Conservation (phyloP, 2,329 filamentous ascomycete species). For the Bipolaris sorokiniana region DNA sequence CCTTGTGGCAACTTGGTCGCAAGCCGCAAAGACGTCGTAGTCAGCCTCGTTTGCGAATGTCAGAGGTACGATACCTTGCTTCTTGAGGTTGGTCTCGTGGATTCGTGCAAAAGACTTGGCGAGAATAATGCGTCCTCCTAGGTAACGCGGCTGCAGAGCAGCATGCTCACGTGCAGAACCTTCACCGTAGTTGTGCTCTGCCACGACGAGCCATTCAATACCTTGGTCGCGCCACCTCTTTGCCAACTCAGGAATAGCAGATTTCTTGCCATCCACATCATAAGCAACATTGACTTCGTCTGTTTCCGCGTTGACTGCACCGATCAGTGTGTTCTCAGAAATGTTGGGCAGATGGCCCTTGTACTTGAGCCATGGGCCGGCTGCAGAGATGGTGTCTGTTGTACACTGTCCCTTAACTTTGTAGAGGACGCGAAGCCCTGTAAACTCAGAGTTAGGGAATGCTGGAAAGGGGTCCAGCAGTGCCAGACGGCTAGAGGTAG, state of each 20-base stretch:
- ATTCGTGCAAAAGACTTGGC: slow-evolving; percentile 89
- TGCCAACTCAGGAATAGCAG: slow-evolving; percentile 86
- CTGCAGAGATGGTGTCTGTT: slow-evolving; percentile 97
- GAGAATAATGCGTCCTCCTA: slow-evolving; percentile 82
- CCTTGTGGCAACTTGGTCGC: slow-evolving; percentile 81
- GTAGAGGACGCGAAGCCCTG: slow-evolving; percentile 83
- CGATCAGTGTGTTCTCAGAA: slow-evolving; percentile 94
- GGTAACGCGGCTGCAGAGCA: slow-evolving; percentile 86
- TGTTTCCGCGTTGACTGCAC: slow-evolving; percentile 88
- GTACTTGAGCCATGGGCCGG: slow-evolving; percentile 98
- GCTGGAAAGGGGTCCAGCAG: slow-evolving; percentile 87
- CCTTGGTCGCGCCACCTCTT: slow-evolving; percentile 78
- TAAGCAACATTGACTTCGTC: slow-evolving; percentile 92
- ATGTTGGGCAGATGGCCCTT: slow-evolving; percentile 99
- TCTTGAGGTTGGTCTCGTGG: slow-evolving; percentile 95
- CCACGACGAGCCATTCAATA: slow-evolving; percentile 88
- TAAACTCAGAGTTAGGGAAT: slow-evolving; percentile 78
- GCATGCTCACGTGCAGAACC: slow-evolving; percentile 89
- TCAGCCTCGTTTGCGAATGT: slow-evolving; percentile 88
- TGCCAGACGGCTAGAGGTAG: slow-evolving; percentile 87
- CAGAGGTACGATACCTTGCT: slow-evolving; percentile 93
- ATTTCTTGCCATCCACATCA: slow-evolving; percentile 76
- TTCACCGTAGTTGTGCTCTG: slow-evolving; percentile 97
- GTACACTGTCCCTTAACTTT: slow-evolving; percentile 98
- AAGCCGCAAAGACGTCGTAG: slow-evolving; percentile 82